phyloP scores from a whole-genome alignment of 75 land plant species.

The Pseudotsuga menziesii region DNA sequence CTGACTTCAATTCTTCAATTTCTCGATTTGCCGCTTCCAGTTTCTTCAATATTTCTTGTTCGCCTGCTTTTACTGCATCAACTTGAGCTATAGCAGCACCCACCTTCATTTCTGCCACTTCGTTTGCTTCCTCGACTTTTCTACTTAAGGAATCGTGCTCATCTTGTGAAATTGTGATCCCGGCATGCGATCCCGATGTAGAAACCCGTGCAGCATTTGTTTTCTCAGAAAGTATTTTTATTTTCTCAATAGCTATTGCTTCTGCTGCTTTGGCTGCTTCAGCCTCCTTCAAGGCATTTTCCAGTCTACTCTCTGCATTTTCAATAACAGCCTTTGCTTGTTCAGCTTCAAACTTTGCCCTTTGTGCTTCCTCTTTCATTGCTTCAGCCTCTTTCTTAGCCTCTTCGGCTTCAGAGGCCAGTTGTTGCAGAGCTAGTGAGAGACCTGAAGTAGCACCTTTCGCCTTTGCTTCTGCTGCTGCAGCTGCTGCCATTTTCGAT shows the following conservation, averaged over 20 bases:
- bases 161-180: slow-evolving; percentile 61
- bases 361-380: slow-evolving; percentile 45
- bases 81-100: slow-evolving; percentile 90
- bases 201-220: slow-evolving; percentile 44
- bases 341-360: slow-evolving; percentile 48
- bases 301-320: slow-evolving; percentile 49
- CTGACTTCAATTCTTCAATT: slow-evolving; percentile 44
- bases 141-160: slow-evolving; percentile 64
- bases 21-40: slow-evolving; percentile 54
- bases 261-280: slow-evolving; percentile 74
- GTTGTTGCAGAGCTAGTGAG: slow-evolving; percentile 48
- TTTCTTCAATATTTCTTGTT: slow-evolving; percentile 60
- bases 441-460: slow-evolving; percentile 56
- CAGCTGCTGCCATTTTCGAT: slow-evolving; percentile 47
- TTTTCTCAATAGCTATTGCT: slow-evolving; percentile 37
- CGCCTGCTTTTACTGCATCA: slow-evolving; percentile 83
- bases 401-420: slow-evolving; percentile 55
- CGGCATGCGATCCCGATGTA: slow-evolving; percentile 33
- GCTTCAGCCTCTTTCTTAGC: slow-evolving; percentile 55
- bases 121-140: slow-evolving; percentile 66
- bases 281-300: slow-evolving; percentile 49
- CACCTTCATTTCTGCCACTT: slow-evolving; percentile 72
- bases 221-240: slow-evolving; percentile 44
- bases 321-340: slow-evolving; percentile 29
- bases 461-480: slow-evolving; percentile 53